These are phyloP conservation scores for Nakaseomyces kungkrabaensis DNA, from an alignment of 1,139 yeast species.

Conservation along the genomic window DNA sequence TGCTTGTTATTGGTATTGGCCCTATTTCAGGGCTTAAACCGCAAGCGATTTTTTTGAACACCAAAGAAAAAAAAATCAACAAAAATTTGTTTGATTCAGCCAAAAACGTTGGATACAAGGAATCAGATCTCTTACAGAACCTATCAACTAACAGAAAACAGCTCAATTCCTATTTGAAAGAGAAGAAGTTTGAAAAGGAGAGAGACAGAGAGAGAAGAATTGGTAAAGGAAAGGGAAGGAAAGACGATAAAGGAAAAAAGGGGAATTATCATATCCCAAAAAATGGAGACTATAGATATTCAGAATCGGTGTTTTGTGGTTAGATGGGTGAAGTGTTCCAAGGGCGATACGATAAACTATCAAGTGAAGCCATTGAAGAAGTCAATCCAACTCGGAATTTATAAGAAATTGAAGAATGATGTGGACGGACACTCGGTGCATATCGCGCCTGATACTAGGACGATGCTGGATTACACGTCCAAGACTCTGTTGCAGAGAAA, in stretches of 20 bases:
- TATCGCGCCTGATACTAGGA: conserved; percentile 21
- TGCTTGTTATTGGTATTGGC: too few species aligned
- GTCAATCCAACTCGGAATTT: conserved; percentile 47
- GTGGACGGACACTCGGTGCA: conserved; percentile 19
- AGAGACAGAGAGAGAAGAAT: background rate
- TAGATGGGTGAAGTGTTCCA: conserved; percentile 80
- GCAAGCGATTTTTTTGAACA: too few species aligned
- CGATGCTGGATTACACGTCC: conserved; percentile 20
- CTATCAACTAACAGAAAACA: too few species aligned
- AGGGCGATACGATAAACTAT: conserved; percentile 59
- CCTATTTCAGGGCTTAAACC: too few species aligned
- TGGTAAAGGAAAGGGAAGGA: background rate
- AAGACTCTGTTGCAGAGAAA: conserved; percentile 14
- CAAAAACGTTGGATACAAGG: too few species aligned
- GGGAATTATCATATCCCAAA: background rate
- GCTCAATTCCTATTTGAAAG: too few species aligned
- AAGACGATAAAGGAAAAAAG: background rate
- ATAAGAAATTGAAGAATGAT: conserved; percentile 22
- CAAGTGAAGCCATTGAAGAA: conserved; percentile 75
- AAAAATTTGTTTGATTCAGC: too few species aligned
- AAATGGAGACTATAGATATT: conserved; percentile 79
- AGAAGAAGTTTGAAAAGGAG: background rate
- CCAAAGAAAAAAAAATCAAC: too few species aligned
- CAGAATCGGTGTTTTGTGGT: conserved; percentile 83
- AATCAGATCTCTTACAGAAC: too few species aligned